Base-by-base conservation (phyloP, 805 yeast genomes). In the Cyberlindnera maritima region DNA sequence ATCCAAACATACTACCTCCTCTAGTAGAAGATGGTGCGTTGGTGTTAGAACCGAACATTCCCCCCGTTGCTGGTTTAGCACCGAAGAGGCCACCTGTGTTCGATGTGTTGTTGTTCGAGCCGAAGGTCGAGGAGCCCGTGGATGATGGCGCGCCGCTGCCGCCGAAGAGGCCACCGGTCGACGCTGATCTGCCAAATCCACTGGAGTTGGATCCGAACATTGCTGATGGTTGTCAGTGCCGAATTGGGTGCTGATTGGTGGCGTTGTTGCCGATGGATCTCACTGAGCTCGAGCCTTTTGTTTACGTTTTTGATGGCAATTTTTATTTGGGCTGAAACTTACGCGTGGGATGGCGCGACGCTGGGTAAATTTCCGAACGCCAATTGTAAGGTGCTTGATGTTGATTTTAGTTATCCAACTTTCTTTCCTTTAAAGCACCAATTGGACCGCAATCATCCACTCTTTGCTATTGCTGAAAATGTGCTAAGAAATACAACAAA, bases 1-100 rank as follows among this genome's bases (percentile, higher is more conserved):
- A 50, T 5, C 76, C 76, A 57, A 70, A 74, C 43, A 66, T 56
- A 29, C 25, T 13, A 28, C 41, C 35, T n/a, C n/a, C n/a, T n/a
- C n/a, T n/a, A 28, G 23, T 19, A 8, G 25, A 11, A 8, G 31
- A n/a, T 4, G 53, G 46, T 43, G 52, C 41, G 21, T 45, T 51
- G 35, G 39, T 43, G 35, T 29, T 36, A 9, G 45, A 36, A 4
- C 50, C 48, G 34, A 47, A 49, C 40, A 47, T 15, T 10, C 41
- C 41, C 4, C 55, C 57, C 18, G 40, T 39, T 3, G 35, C 42
- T 10, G 49, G 49, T 36, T 46, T 49, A 17, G 54, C 29, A 34
- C 58, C 61, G 37, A 56, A 57, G 67, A 67, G 48, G 4, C 55
- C 51, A 18, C 55, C 42, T 8, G 46, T 33, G 33, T 39, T 39